Base-by-base conservation (phyloP, 2,329 filamentous ascomycete species). In the Phoma sp. region DNA sequence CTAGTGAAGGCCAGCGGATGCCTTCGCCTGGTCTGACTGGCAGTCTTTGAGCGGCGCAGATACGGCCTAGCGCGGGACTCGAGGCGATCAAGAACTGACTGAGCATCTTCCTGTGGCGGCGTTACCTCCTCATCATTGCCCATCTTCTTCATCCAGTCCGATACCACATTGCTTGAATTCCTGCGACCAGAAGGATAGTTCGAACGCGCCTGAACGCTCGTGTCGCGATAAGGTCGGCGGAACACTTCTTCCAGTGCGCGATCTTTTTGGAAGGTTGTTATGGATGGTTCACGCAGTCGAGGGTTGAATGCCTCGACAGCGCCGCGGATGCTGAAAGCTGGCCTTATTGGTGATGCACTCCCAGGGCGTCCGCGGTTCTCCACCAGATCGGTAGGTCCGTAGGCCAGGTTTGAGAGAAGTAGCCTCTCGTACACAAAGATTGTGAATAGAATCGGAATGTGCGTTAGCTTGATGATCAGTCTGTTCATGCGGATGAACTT, bases 211-310 rank as follows among this genome's bases (percentile, higher is more conserved):
- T 65, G 65, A 7, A 66, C 58, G 34, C 83, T 83, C 42, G 85
- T 80, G 55, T 88, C 87, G 38, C 71, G 73, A 23, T 90, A 91
- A 0, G 87, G 85, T 15, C 77, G 68, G 17, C 91, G 84, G 72
- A 98, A 98, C 0, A 98, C 92, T 69, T 97, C 93, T 61, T 96
- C 93, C 18, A 98, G 78, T 7, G 92, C 93, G 47, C 87, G 87
- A 64, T 97, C 93, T 68, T 97, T 96, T 65, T 93, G 90, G 66
- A 89, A 93, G 1, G 92, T 95, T 29, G 90, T 87, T 46, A 96
- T 86, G 0, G 93, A 97, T 55, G 93, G 92, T 71, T 96, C 92
- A 37, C 92, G 86, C 21, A 92, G 81, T 15, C 91, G 83, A 70
- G 90, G 90, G 65, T 89, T 92, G 72, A 96, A 95, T 6, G 92